A percentile compares a stretch with the other conserved stretches of the same genome.
Conservation (phyloP, 2,329 filamentous ascomycete genomes). For the Ceratocystis harringtonii region DNA sequence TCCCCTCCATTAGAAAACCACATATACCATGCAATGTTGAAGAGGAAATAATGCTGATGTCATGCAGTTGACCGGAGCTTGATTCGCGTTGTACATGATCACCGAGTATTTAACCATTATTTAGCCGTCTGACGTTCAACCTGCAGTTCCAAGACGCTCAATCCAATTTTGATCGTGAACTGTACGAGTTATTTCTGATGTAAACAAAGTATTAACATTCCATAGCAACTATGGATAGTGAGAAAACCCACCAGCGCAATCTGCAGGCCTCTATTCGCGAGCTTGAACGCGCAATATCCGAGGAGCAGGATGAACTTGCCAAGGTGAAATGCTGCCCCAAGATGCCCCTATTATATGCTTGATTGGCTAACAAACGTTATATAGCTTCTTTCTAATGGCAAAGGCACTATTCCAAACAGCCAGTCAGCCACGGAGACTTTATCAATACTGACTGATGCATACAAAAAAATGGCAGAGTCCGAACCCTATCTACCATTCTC, state of each 20-base stretch:
- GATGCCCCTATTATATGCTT: not conserved
- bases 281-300: constrained; percentile 42
- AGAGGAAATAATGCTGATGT: not conserved
- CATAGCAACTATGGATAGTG: constrained; percentile 14
- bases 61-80: not conserved
- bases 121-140: constrained; percentile 4
- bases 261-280: constrained; percentile 54
- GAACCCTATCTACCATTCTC: constrained; percentile 51
- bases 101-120: constrained; percentile 4
- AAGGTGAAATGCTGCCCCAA: constrained; percentile 25
- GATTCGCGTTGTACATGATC: not conserved
- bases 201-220: no score
- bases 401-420: constrained; percentile 8
- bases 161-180: not conserved
- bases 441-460: constrained; percentile 46
- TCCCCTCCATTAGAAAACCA: not conserved
- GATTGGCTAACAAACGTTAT: constrained; percentile 5
- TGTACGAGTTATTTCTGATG: no score
- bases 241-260: constrained; percentile 34
- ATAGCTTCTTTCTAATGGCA: constrained; percentile 19
- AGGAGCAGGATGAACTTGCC: constrained; percentile 37
- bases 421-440: constrained; percentile 21
- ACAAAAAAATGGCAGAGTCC: constrained; percentile 44
- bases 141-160: not conserved
- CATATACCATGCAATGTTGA: not conserved